Evolutionary conservation across 208 protist genomes (phyloP).

Genomic region (Porcisia deanei): DNA sequence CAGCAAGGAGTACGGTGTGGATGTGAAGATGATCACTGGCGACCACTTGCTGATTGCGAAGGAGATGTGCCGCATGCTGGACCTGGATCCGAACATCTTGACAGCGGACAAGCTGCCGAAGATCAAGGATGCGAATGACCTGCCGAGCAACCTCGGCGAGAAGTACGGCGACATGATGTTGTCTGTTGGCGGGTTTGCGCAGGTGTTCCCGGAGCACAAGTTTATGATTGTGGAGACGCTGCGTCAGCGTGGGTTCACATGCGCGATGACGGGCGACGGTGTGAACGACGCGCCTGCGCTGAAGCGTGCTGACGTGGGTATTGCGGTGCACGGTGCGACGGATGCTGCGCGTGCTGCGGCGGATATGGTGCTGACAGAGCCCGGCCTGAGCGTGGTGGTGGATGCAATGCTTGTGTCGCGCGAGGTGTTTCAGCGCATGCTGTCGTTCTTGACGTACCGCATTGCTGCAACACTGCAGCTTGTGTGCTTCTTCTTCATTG

Average conservation of each 20-base stretch:
- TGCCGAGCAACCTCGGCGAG: slow-evolving; percentile 59
- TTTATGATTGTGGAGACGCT: slow-evolving; percentile 94
- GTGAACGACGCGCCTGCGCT: slow-evolving; percentile 40
- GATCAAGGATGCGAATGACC: slow-evolving; percentile 61
- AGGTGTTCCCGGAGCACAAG: slow-evolving; percentile 97
- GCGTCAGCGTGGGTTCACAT: slow-evolving; percentile 86
- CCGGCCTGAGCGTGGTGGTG: slow-evolving; percentile 93
- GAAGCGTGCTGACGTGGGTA: slow-evolving; percentile 96
- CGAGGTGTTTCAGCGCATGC: slow-evolving; percentile 96
- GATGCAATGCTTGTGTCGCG: slow-evolving; percentile 92
- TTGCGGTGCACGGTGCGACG: slow-evolving; percentile 95
- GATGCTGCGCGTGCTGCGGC: slow-evolving; percentile 92
- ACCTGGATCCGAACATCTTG: slow-evolving; percentile 91
- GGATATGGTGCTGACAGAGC: slow-evolving; percentile 95
- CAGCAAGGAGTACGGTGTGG: slow-evolving; percentile 86
- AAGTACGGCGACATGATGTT: slow-evolving; percentile 76
- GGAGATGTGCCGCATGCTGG: slow-evolving; percentile 92
- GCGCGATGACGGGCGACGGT: slow-evolving; percentile 98
- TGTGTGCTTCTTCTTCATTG: slow-evolving; percentile 87
- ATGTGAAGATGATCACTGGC: slow-evolving; percentile 97
- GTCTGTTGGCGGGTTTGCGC: slow-evolving; percentile 81
- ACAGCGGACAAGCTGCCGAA: slow-evolving; percentile 71
- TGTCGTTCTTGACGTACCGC: slow-evolving; percentile 86
- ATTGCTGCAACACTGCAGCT: slow-evolving; percentile 81
- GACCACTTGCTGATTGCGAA: slow-evolving; percentile 93